Base-by-base conservation (phyloP, 305 asterid genomes). In the Ruellia speciosa region DNA sequence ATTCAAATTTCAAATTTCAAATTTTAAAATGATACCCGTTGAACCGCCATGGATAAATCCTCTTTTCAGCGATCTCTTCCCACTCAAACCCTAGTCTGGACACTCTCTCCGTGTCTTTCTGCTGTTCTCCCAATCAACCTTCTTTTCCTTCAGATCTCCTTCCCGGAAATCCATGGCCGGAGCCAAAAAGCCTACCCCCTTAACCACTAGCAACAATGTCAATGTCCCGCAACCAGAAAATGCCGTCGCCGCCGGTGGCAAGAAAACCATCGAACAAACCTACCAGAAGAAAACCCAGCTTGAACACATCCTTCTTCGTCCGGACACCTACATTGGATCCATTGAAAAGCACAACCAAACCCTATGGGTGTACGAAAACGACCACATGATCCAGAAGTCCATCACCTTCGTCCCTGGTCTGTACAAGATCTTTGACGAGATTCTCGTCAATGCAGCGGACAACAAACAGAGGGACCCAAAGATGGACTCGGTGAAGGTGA, bases 301-400 rank as follows among this genome's bases (percentile, higher is more conserved):
- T 59, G 98, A 92, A 18, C 99, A 92, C 85, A 92, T 92, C 77
- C 94, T 92, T 55, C 88, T 92, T 64, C 90, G 95, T 0, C 99
- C 99, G 0, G 99, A 92, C 61, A 92, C 99, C 13, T 92, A 92
- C 78, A 82, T 92, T 11, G 99, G 96, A 1, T 92, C 96, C 18
- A 78, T 92, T 2, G 95, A 86, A 59, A 88, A 86, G 24, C 95
- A 92, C 84, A 70, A 75, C 3, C 94, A 86, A 52, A 65, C 64
- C 3, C 80, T 88, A 0, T 92, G 95, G 95, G 84, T 92, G 7
- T 86, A 77, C 79, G 95, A 86, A 58, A 40, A 81, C 50, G 81
- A 79, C 0, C 56, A 63, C 0, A 82, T 92, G 87, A 77, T 81
- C 6, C 83, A 79, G 14, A 81, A 77, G 9, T 35, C 85, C 0